Evolutionary conservation across 1,139 yeast species (phyloP).

Genomic region (Magnusiomyces paraingens): DNA sequence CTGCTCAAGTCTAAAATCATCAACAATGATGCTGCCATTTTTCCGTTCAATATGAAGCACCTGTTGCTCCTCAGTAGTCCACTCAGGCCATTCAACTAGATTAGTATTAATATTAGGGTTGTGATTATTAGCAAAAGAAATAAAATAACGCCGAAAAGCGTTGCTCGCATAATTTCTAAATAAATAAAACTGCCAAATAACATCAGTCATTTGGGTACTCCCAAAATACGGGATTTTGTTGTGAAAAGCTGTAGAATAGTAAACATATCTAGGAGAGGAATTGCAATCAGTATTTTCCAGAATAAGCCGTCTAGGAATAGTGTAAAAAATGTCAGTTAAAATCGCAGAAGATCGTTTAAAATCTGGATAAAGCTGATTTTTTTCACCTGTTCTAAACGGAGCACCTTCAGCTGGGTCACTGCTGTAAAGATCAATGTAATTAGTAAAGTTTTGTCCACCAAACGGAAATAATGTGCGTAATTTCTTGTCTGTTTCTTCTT

Average conservation of each 20-base stretch:
- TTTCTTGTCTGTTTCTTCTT: constrained; percentile 2
- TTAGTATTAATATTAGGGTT: constrained; percentile 18
- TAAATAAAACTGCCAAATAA: constrained; percentile 7
- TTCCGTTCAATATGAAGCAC: constrained; percentile 5
- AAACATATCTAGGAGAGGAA: constrained; percentile 6
- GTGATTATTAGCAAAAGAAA: constrained; percentile 20
- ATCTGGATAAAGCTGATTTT: constrained; percentile 14
- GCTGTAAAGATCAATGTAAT: constrained; percentile 17
- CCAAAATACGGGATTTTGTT: constrained; percentile 18
- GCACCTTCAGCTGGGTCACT: constrained; percentile 19
- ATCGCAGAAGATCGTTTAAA: constrained; percentile 21
- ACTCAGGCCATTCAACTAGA: constrained; percentile 16
- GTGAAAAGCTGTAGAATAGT: constrained; percentile 13
- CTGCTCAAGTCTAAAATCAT: constrained; percentile 3
- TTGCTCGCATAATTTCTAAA: constrained; percentile 7
- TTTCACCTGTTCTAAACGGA: constrained; percentile 21
- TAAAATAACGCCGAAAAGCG: constrained; percentile 19
- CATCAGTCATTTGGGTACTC: constrained; percentile 16
- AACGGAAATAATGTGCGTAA: constrained; percentile 2
- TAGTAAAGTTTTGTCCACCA: constrained; percentile 6
- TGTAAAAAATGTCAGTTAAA: constrained; percentile 20
- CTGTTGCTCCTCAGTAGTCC: constrained; percentile 26
- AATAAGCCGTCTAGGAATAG: constrained; percentile 19
- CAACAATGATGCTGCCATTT: constrained; percentile 1
- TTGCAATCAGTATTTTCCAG: constrained; percentile 10